These are phyloP conservation scores for Gossypium anomalum DNA, from an alignment of 345 rosid genomes.

Conservation along the genomic window DNA sequence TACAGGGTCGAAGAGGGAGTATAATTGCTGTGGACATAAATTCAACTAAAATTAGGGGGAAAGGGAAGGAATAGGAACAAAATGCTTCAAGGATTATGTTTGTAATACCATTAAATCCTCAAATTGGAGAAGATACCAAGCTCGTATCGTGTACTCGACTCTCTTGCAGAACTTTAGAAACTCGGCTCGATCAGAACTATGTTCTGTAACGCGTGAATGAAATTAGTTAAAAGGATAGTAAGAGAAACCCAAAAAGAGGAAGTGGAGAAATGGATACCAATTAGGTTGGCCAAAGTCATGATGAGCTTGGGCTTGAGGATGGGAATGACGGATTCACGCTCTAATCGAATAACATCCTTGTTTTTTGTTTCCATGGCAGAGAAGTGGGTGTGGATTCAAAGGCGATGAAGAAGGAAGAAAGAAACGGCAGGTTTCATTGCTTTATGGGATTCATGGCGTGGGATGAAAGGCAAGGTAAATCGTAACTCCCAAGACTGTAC, in stretches of 20 bases:
- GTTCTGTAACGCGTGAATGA: slow-evolving; percentile 39
- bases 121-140: slow-evolving; percentile 93
- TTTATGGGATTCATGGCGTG: no score
- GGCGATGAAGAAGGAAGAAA: no score
- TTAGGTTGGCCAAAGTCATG: slow-evolving; percentile 93
- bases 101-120: slow-evolving; percentile 82
- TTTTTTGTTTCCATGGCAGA: slow-evolving; percentile 19
- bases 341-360: slow-evolving; percentile 72
- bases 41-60: slow-evolving; percentile 9
- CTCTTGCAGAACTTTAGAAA: slow-evolving; percentile 89
- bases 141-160: slow-evolving; percentile 90
- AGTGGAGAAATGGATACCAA: slow-evolving; percentile 35
- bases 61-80: slow-evolving; percentile 7
- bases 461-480: no score
- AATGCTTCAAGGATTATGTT: neutral
- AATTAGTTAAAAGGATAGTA: no score
- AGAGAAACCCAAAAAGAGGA: neutral
- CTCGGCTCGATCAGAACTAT: slow-evolving; percentile 61
- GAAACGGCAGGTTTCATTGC: no score
- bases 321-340: slow-evolving; percentile 90
- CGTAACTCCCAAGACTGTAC: no score
- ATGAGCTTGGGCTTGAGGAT: slow-evolving; percentile 91
- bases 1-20: slow-evolving; percentile 88
- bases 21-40: slow-evolving; percentile 65
- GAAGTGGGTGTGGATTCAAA: no score